These are phyloP conservation scores for Verticillium nonalfalfae DNA, from an alignment of 2,329 filamentous ascomycete species.

Conservation along the genomic window DNA sequence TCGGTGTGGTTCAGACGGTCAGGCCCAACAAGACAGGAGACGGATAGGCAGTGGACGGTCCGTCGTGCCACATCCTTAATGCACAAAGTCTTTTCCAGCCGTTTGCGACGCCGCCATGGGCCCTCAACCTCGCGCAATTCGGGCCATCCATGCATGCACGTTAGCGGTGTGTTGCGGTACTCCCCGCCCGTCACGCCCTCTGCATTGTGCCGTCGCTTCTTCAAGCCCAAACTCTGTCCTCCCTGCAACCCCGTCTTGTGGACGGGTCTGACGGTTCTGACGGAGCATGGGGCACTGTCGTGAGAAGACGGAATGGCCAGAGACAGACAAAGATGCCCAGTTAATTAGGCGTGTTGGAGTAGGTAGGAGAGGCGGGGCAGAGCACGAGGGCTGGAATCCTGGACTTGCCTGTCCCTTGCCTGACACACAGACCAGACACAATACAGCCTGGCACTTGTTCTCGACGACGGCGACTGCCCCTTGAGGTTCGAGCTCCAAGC, in stretches of 20 bases:
- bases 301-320: background rate
- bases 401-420: background rate
- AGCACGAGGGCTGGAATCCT: background rate
- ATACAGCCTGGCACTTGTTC: background rate
- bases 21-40: background rate
- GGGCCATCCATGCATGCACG: background rate
- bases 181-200: background rate
- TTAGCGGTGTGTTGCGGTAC: background rate
- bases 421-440: background rate
- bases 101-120: background rate
- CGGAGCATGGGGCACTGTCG: too few species aligned
- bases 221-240: too few species aligned
- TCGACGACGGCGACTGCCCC: background rate
- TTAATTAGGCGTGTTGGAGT: background rate
- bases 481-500: background rate
- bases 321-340: background rate
- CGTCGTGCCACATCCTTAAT: background rate
- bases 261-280: too few species aligned
- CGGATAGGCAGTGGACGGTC: background rate
- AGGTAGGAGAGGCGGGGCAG: background rate
- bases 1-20: background rate
- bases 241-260: too few species aligned
- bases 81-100: background rate
- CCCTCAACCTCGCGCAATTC: background rate
- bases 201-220: too few species aligned